Percentiles rank a stretch among this genome's conserved stretches.
Evolutionary conservation across 2,329 filamentous ascomycete species (phyloP).

Genomic region (Zalaria obscura): DNA sequence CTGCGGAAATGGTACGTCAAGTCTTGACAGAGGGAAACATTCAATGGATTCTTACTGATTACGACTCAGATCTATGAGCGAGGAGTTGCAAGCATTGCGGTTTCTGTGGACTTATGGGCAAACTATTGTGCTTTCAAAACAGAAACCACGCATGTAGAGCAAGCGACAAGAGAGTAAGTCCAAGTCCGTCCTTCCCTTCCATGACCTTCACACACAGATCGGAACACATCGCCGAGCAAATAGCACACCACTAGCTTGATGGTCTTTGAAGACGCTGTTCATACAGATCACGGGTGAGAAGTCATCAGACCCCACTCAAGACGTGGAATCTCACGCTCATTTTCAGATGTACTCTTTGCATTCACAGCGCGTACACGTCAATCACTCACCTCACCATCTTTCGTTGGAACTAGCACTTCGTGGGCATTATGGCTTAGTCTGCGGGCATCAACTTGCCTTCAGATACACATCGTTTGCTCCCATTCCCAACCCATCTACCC

Average conservation of each 20-base stretch:
- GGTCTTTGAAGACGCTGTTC: not conserved
- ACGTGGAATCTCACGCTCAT: conserved; percentile 4
- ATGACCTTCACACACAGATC: conserved; percentile 5
- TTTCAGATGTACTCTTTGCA: conserved; percentile 1
- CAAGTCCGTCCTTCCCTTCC: conserved; percentile 49
- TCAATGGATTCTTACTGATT: conserved; percentile 6
- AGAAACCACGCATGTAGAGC: conserved; percentile 87
- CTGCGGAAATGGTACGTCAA: conserved; percentile 70
- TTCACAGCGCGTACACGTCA: not conserved
- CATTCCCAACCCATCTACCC: conserved; percentile 1
- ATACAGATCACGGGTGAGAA: conserved; percentile 5
- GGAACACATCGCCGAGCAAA: not conserved
- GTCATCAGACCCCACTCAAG: not conserved
- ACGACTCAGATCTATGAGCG: conserved; percentile 70
- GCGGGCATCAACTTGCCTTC: no score
- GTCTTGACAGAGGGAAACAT: conserved; percentile 1
- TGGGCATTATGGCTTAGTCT: not conserved
- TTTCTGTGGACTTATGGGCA: conserved; percentile 92
- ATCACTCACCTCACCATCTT: not conserved
- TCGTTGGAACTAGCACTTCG: conserved; percentile 1
- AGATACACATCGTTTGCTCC: conserved; percentile 1
- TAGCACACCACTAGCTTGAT: not conserved
- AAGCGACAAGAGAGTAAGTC: conserved; percentile 99
- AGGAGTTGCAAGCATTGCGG: conserved; percentile 81
- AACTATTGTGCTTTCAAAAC: conserved; percentile 97